Evolutionary conservation across 2,329 filamentous ascomycete genomes (phyloP).

Genomic region (Cyclaneusma minus): DNA sequence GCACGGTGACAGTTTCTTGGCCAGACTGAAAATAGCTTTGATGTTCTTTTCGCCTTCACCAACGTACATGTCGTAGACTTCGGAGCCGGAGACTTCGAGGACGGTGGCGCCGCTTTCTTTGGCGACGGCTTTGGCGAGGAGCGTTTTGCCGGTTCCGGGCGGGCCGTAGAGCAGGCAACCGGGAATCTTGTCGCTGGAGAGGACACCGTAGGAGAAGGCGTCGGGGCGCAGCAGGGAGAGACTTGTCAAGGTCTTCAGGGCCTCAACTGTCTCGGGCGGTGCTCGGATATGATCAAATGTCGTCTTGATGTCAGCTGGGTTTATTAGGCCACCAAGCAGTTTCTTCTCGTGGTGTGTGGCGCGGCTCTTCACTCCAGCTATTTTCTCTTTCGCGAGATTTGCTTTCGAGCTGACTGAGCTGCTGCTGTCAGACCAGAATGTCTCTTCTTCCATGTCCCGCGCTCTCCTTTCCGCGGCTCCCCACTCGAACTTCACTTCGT

Average conservation of each 20-base stretch:
- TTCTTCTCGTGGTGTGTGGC: constrained; percentile 70
- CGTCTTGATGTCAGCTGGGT: constrained; percentile 67
- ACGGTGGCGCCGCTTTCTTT: constrained; percentile 53
- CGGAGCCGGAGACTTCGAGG: constrained; percentile 82
- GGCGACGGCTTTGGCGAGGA: constrained; percentile 53
- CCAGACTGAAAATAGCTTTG: constrained; percentile 76
- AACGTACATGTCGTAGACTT: constrained; percentile 92
- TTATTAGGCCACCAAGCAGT: constrained; percentile 66
- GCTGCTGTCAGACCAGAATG: constrained; percentile 13
- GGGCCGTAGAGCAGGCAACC: constrained; percentile 81
- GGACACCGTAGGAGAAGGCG: constrained; percentile 89
- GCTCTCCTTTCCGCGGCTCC: constrained; percentile 23
- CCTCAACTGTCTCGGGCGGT: constrained; percentile 66
- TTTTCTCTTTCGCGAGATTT: constrained; percentile 20
- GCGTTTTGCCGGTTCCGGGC: constrained; percentile 63
- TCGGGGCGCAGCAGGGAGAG: constrained; percentile 78
- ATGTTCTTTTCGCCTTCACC: constrained; percentile 96
- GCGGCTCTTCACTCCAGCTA: constrained; percentile 35
- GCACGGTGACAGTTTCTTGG: constrained; percentile 79
- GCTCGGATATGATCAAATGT: constrained; percentile 83
- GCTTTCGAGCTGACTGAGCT: constrained; percentile 18
- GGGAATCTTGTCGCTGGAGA: constrained; percentile 80
- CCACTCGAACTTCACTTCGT: constrained; percentile 29
- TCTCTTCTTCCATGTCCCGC: constrained; percentile 19
- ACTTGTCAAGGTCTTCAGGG: constrained; percentile 76